Conservation (phyloP, 192 early-diverging fungal genomes). For the Backusella macrospora region DNA sequence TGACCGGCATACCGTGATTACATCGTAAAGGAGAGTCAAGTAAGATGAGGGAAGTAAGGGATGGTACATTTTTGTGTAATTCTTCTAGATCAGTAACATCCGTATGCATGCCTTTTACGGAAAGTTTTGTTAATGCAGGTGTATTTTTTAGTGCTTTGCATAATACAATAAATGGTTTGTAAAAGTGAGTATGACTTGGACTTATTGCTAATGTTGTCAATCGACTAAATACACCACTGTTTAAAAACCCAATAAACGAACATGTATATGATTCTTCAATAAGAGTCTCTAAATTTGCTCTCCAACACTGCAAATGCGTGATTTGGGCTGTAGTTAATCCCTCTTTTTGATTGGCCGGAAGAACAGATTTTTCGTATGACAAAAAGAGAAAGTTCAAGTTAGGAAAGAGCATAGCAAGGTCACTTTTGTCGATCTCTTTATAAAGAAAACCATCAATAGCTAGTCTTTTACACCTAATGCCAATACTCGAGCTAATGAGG, state of each 20-base stretch:
- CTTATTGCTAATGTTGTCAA: not conserved
- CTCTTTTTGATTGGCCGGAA: not conserved
- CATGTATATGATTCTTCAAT: slow-evolving; percentile 13
- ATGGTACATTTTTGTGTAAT: not conserved
- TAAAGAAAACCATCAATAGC: not conserved
- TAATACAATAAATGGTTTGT: slow-evolving; percentile 7
- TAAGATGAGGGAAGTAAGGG: not conserved
- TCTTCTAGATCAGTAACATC: slow-evolving; percentile 7
- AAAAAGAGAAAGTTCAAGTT: slow-evolving; percentile 1
- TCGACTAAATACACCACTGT: not conserved
- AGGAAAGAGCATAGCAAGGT: not conserved
- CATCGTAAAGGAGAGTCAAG: slow-evolving; percentile 10
- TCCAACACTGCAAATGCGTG: not conserved
- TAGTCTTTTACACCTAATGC: not conserved
- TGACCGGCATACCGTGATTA: slow-evolving; percentile 6
- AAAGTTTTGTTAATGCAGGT: not conserved
- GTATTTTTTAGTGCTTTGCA: not conserved
- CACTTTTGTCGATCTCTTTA: not conserved
- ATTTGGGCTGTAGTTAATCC: not conserved
- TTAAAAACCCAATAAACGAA: not conserved
- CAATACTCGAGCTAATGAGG: not conserved
- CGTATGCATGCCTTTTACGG: slow-evolving; percentile 1
- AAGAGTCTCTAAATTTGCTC: not conserved
- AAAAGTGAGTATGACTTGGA: not conserved
- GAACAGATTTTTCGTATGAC: not conserved